Base-by-base conservation (phyloP, 2,329 filamentous ascomycete species). In the Pestalotiopsis fici region DNA sequence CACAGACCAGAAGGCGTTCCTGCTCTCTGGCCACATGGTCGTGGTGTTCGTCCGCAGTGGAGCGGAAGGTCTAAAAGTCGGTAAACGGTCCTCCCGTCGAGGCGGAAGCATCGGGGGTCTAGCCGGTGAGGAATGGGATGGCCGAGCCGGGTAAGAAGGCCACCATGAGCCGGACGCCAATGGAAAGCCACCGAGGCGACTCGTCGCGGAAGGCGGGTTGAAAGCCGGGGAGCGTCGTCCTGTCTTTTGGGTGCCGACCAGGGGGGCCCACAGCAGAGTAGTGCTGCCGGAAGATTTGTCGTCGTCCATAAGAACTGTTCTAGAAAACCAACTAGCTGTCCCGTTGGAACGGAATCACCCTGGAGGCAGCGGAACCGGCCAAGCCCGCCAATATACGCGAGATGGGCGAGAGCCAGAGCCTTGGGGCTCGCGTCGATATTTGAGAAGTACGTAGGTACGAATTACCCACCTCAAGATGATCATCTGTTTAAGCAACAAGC, bases 271-370 rank as follows among this genome's bases (percentile, higher is more conserved):
- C 43, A 25, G 25, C 43, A 25, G 25, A 55, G 25, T 50, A 50
- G 43, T 21, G 43, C 21, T n/a, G 15, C 43, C 43, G 43, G 43
- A 50, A 50, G 43, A n/a, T 50, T 50, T 50, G 43, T 35, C 28
- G 31, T 56, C 28, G 62, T 47, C n/a, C 25, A 47, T 55, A 27
- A 54, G 43, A 64, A 64, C n/a, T 47, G n/a, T 64, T 54, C 43
- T 56, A 50, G 59, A 62, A 62, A 62, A 23, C n/a, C 59, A 62
- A 62, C 59, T 43, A 62, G 37, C 18, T 43, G 59, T 50, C 37
- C 57, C 37, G 25, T 23, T 25, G 39, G 59, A 15, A 62, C 39
- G 27, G 59, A 23, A 43, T 25, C 35, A 43, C n/a, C n/a, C n/a
- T 47, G 21, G 31, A 47, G 37, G 15, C 31, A 47, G 59, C 25